Base-by-base conservation (phyloP, 1,139 yeast genomes). In the Diutina pseudorugosa region DNA sequence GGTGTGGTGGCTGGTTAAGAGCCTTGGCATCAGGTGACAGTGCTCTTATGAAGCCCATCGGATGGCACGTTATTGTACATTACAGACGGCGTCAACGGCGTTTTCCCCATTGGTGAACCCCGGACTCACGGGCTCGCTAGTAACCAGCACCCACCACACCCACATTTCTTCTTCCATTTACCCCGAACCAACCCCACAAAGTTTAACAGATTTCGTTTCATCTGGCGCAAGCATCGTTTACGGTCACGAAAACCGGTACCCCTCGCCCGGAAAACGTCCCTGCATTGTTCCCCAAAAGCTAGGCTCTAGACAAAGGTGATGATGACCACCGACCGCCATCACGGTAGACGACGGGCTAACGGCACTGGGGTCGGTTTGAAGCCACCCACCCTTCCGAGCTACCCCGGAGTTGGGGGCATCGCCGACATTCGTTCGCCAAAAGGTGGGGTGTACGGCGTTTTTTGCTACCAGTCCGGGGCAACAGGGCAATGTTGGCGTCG, bases 401-500 rank as follows among this genome's bases (percentile, higher is more conserved):
- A 41, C 45, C 45, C 45, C 47, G 47, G 23, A 43, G 19, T 43
- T 20, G n/a, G 9, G 18, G 11, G n/a, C 19, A 40, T n/a, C 42
- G 20, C 11, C 20, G 20, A 40, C 19, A 8, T 14, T 30, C n/a
- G n/a, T 1, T 30, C 36, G 36, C 36, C 30, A 14, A 43, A 42
- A 43, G 25, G 47, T 43, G 47, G 47, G 47, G 47, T 16, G 16
- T 21, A 43, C 47, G 47, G 47, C 47, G 47, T 43, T 43, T 43
- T n/a, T 40, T 40, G 42, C 18, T 16, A 18, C 20, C 11, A 40
- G 20, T 21, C 47, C 25, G 47, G 47, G 47, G 47, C 47, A n/a
- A 30, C 36, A 30, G n/a, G 36, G 36, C 36, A 30, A 30, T 30
- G 36, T 30, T 30, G 36, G 36, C 36, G 36, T 30, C 36, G 36